Conservation (phyloP, 1,284 basidiomycete genomes). For the Apiotrichum sp. region DNA sequence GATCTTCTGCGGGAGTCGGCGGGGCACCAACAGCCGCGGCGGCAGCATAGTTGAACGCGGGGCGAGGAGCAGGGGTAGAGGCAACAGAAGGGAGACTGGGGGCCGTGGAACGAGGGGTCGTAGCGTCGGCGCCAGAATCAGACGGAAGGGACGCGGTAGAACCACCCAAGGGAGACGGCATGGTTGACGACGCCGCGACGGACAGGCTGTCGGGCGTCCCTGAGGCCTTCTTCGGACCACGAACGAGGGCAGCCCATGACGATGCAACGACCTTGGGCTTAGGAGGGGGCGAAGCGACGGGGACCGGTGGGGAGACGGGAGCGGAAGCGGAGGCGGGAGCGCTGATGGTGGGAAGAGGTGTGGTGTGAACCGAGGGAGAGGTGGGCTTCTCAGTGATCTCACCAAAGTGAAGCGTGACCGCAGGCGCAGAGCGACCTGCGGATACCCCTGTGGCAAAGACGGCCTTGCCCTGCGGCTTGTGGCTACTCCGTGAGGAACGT, state of each 20-base stretch:
- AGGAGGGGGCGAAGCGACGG: not conserved
- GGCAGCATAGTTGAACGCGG: conserved; percentile 38
- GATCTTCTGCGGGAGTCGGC: conserved; percentile 53
- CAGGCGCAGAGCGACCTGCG: conserved; percentile 5
- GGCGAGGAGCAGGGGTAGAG: conserved; percentile 24
- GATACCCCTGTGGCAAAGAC: conserved; percentile 16
- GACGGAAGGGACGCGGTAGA: conserved; percentile 21
- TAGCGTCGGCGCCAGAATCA: conserved; percentile 10
- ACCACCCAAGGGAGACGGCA: conserved; percentile 21
- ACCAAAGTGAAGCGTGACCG: conserved; percentile 5
- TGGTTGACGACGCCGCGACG: conserved; percentile 21
- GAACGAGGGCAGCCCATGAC: conserved; percentile 65
- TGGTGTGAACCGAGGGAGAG: not conserved
- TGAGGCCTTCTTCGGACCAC: conserved; percentile 8
- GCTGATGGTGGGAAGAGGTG: conserved; percentile 1
- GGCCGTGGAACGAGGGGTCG: conserved; percentile 45
- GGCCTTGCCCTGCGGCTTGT: conserved; percentile 17
- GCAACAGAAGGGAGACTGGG: conserved; percentile 57
- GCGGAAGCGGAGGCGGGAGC: not conserved
- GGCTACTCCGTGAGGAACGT: conserved; percentile 10
- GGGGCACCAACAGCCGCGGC: conserved; percentile 47
- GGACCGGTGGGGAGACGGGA: not conserved
- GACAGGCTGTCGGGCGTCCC: conserved; percentile 18
- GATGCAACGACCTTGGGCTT: conserved; percentile 53
- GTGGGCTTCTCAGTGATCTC: conserved; percentile 1